These are phyloP conservation scores for Leccinum subgranulosum DNA, from an alignment of 768 basidiomycete species.

Conservation along the genomic window DNA sequence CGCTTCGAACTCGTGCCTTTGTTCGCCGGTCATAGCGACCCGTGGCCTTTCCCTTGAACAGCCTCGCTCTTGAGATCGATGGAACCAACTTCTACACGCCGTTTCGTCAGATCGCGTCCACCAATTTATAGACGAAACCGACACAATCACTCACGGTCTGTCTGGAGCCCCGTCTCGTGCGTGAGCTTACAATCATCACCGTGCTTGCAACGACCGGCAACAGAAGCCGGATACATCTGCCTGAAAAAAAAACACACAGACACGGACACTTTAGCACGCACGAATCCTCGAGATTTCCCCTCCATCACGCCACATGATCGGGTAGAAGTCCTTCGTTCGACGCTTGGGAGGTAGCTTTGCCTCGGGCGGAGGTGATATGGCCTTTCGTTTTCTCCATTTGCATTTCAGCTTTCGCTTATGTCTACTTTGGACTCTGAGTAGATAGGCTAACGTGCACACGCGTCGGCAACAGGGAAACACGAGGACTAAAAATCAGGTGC, in stretches of 20 bases:
- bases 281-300: constrained; percentile 16
- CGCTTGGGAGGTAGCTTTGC: constrained; percentile 28
- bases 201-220: constrained; percentile 22
- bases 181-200: constrained; percentile 29
- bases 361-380: background rate
- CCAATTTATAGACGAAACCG: background rate
- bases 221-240: constrained; percentile 24
- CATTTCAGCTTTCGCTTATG: background rate
- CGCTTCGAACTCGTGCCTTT: constrained; percentile 8
- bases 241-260: constrained; percentile 6
- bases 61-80: constrained; percentile 10
- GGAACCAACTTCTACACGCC: constrained; percentile 12
- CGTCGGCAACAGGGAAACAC: background rate
- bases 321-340: constrained; percentile 50
- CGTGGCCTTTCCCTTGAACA: background rate
- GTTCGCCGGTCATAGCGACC: background rate
- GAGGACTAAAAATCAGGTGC: constrained; percentile 18
- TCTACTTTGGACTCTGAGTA: constrained; percentile 24
- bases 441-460: constrained; percentile 29
- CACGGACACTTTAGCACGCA: background rate
- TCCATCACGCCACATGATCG: constrained; percentile 66
- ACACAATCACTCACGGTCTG: constrained; percentile 18
- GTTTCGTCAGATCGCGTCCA: background rate
- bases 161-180: constrained; percentile 26
- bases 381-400: background rate